These are phyloP conservation scores for Talaromyces wortmannii DNA, from an alignment of 495 filamentous ascomycete genomes.

Conservation along the genomic window DNA sequence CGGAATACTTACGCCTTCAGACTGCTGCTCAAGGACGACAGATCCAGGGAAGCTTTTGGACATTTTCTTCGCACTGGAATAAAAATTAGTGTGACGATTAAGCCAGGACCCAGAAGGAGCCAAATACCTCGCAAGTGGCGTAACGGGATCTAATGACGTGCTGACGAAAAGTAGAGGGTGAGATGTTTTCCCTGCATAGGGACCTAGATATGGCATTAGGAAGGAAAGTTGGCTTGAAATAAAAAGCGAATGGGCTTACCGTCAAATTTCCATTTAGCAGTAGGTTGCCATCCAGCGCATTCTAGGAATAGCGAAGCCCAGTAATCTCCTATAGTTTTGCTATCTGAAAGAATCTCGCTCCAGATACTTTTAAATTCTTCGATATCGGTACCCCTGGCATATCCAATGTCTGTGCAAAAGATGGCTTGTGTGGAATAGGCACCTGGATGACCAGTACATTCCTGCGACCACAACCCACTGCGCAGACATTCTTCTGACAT, in stretches of 20 bases:
- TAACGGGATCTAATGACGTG: constrained; percentile 55
- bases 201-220: constrained; percentile 12
- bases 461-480: constrained; percentile 29
- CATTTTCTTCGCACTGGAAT: constrained; percentile 39
- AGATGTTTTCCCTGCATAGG: constrained; percentile 30
- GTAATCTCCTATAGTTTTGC: constrained; percentile 45
- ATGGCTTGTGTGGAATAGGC: constrained; percentile 46
- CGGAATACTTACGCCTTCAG: constrained; percentile 43
- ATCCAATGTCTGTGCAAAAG: constrained; percentile 54
- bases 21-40: constrained; percentile 41
- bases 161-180: constrained; percentile 55
- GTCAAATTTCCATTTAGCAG: constrained; percentile 50
- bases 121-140: constrained; percentile 36
- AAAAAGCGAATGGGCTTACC: constrained; percentile 16
- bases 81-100: neutral
- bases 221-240: neutral
- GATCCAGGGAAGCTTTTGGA: constrained; percentile 44
- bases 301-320: constrained; percentile 48
- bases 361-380: constrained; percentile 41
- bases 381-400: constrained; percentile 27
- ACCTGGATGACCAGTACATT: constrained; percentile 32
- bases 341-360: constrained; percentile 35
- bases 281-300: constrained; percentile 52
- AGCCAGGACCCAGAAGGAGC: neutral
- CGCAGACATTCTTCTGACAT: constrained; percentile 29